phyloP scores from a whole-genome alignment of 2,329 filamentous ascomycete species.

The Pestalotiopsis sp. region DNA sequence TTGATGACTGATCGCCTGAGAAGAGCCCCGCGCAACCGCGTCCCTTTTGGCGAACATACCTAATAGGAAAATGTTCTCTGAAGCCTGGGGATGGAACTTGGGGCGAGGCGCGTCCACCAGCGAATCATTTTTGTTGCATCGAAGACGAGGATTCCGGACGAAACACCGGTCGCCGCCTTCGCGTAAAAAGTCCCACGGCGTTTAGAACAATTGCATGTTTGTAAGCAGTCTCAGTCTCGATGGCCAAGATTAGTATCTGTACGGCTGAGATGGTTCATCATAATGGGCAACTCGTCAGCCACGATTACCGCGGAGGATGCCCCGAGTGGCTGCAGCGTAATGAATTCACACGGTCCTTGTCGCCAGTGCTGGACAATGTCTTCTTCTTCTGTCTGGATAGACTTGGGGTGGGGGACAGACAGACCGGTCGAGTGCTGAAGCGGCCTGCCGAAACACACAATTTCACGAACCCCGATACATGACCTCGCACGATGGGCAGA shows the following conservation, averaged over 20 bases:
- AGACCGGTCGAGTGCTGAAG: too few species aligned
- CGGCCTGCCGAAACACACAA: too few species aligned
- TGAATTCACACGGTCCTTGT: too few species aligned
- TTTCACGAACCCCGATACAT: too few species aligned
- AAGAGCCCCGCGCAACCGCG: not conserved
- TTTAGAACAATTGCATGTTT: not conserved
- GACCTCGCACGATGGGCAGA: too few species aligned
- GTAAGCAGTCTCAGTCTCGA: not conserved
- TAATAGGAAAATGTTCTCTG: not conserved
- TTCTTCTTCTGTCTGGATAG: too few species aligned
- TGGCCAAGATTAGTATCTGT: too few species aligned
- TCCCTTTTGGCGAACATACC: not conserved
- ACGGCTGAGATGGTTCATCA: not conserved
- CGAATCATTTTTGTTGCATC: not conserved
- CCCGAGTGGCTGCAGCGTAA: too few species aligned
- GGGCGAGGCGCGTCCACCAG: not conserved
- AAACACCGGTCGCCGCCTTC: not conserved
- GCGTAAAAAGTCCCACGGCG: not conserved
- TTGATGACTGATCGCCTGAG: not conserved
- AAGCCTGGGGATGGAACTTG: not conserved
- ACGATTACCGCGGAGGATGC: not conserved
- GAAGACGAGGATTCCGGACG: not conserved
- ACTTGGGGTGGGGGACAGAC: too few species aligned
- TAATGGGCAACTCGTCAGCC: not conserved
- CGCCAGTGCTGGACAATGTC: too few species aligned